Percentiles rank a stretch among this genome's conserved stretches.
These are phyloP conservation scores for Diutina ranongensis DNA, from an alignment of 1,139 yeast species.

Conservation along the genomic window DNA sequence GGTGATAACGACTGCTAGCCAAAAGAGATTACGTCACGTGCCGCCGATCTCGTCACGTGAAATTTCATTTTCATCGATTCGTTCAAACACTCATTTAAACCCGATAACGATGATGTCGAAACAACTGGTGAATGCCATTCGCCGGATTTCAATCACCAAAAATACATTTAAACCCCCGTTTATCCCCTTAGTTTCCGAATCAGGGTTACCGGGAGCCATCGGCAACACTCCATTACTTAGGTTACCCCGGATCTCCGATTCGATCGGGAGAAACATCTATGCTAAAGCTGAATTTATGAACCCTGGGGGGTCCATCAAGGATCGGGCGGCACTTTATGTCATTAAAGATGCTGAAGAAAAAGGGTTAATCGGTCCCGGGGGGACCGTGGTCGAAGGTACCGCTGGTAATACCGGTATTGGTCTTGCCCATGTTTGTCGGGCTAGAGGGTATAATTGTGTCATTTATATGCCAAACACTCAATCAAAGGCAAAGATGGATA, in stretches of 20 bases:
- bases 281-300: constrained; percentile 90
- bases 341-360: constrained; percentile 67
- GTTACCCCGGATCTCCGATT: constrained; percentile 48
- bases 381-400: constrained; percentile 40
- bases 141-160: not conserved
- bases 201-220: constrained; percentile 56
- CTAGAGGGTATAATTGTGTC: constrained; percentile 73
- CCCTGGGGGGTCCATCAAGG: constrained; percentile 92
- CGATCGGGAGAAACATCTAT: constrained; percentile 63
- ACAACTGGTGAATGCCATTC: not conserved
- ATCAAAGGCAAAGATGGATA: constrained; percentile 65
- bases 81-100: too few species aligned
- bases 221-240: constrained; percentile 81
- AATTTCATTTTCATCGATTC: too few species aligned
- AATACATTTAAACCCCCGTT: constrained; percentile 26
- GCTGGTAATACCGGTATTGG: constrained; percentile 81
- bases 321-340: constrained; percentile 75
- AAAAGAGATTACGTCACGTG: too few species aligned
- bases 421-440: constrained; percentile 75
- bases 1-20: too few species aligned
- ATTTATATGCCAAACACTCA: constrained; percentile 89
- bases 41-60: too few species aligned
- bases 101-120: too few species aligned
- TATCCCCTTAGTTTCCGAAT: constrained; percentile 52
- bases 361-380: constrained; percentile 60